Conservation (phyloP, 768 basidiomycete species). For the Fomitopsis pulvina region DNA sequence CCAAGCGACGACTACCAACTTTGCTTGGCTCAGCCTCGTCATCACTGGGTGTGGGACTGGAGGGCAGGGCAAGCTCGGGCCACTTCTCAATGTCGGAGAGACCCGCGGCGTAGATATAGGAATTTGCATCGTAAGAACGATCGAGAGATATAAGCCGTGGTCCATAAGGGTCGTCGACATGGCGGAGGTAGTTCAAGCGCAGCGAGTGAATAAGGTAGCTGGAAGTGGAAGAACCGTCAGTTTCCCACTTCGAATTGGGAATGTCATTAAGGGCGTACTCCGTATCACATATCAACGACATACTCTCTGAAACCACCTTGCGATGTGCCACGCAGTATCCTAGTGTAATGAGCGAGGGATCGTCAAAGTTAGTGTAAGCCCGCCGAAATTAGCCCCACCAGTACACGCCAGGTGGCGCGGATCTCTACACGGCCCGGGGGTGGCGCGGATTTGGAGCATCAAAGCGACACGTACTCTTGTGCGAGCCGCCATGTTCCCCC, state of each 20-base stretch:
- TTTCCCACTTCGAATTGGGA: neutral
- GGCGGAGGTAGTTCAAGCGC: slow-evolving; percentile 81
- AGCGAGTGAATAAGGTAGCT: slow-evolving; percentile 80
- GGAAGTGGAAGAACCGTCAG: neutral
- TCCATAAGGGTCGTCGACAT: slow-evolving; percentile 83
- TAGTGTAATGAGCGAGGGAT: too few species aligned
- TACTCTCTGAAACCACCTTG: too few species aligned
- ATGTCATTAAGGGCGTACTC: slow-evolving; percentile 32
- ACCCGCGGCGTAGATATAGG: slow-evolving; percentile 74
- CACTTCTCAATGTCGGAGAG: slow-evolving; percentile 75
- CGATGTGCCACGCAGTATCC: too few species aligned
- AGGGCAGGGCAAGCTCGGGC: slow-evolving; percentile 75
- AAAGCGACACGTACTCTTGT: too few species aligned
- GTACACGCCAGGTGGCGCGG: too few species aligned
- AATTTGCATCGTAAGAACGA: slow-evolving; percentile 71
- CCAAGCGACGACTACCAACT: slow-evolving; percentile 25
- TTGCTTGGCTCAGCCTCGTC: slow-evolving; percentile 49
- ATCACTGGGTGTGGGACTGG: slow-evolving; percentile 67
- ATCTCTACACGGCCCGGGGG: too few species aligned
- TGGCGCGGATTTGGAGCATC: too few species aligned
- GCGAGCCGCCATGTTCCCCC: too few species aligned
- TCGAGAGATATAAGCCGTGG: slow-evolving; percentile 75
- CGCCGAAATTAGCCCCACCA: too few species aligned
- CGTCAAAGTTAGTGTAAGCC: too few species aligned
- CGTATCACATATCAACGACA: slow-evolving; percentile 63